Conservation (phyloP, 2,329 filamentous ascomycete species). For the Cladosporium sp. region DNA sequence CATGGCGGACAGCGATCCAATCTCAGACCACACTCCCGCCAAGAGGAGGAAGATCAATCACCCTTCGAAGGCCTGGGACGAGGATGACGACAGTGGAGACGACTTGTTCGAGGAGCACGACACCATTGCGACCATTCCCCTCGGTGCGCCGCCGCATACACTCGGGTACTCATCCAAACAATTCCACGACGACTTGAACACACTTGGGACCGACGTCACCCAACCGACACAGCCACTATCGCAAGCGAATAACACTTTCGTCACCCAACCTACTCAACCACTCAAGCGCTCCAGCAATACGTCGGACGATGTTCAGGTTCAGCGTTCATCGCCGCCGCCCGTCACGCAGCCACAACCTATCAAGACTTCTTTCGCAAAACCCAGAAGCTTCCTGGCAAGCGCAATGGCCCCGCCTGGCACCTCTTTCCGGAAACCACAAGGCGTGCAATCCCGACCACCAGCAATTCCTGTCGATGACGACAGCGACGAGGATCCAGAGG, state of each 20-base stretch:
- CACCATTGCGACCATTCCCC: slow-evolving; percentile 42
- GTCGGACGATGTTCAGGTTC: slow-evolving; percentile 64
- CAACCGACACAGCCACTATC: slow-evolving; percentile 58
- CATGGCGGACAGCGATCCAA: slow-evolving; percentile 33
- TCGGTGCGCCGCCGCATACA: not conserved
- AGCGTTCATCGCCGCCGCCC: slow-evolving; percentile 73
- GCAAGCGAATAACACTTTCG: slow-evolving; percentile 17
- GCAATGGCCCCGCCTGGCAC: slow-evolving; percentile 75
- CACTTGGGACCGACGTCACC: slow-evolving; percentile 33
- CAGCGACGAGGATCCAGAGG: slow-evolving; percentile 45
- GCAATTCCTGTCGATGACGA: slow-evolving; percentile 22
- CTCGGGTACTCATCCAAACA: slow-evolving; percentile 11
- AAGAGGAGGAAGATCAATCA: slow-evolving; percentile 31
- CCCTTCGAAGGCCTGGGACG: slow-evolving; percentile 27
- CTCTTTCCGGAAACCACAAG: slow-evolving; percentile 51
- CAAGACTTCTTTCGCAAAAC: slow-evolving; percentile 23
- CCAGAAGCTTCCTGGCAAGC: slow-evolving; percentile 48
- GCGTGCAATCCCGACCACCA: slow-evolving; percentile 20
- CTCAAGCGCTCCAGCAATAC: slow-evolving; percentile 38
- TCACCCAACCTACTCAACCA: slow-evolving; percentile 60
- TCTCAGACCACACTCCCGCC: slow-evolving; percentile 30
- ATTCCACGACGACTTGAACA: slow-evolving; percentile 7
- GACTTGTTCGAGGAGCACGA: slow-evolving; percentile 49
- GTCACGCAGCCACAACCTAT: slow-evolving; percentile 23
- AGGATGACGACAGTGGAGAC: slow-evolving; percentile 44